These are phyloP conservation scores for Coffea humblotiana DNA, from an alignment of 305 asterid genomes.

Conservation along the genomic window DNA sequence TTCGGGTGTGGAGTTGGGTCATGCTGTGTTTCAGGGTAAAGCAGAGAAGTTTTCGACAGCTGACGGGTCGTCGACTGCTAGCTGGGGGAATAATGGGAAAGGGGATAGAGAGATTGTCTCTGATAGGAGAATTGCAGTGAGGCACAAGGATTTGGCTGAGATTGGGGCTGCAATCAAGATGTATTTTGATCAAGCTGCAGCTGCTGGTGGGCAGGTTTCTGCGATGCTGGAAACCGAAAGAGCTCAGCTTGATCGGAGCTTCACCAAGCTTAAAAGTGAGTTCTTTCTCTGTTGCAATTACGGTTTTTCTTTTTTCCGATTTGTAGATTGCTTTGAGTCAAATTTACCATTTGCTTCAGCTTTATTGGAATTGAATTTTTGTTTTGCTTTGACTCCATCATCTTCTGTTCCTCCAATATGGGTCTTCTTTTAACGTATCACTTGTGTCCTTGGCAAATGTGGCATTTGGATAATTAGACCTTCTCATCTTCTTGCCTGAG, in stretches of 20 bases:
- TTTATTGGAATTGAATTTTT: neutral
- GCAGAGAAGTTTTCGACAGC: conserved; percentile 50
- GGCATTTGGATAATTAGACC: neutral
- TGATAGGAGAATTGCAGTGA: conserved; percentile 69
- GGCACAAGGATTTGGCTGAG: conserved; percentile 84
- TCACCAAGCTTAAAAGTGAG: conserved; percentile 85
- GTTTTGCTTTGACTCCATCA: neutral
- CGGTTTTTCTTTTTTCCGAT: no score
- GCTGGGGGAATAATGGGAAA: conserved; percentile 64
- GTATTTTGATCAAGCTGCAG: conserved; percentile 87
- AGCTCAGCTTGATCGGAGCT: conserved; percentile 85
- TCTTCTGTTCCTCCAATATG: neutral
- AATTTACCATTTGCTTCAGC: neutral
- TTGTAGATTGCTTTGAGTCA: neutral
- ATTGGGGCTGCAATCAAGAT: conserved; percentile 79
- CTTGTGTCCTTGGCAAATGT: no score
- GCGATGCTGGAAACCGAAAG: conserved; percentile 91
- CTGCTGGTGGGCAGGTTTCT: conserved; percentile 84
- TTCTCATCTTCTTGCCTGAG: neutral
- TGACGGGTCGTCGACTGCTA: conserved; percentile 58
- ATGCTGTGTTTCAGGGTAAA: conserved; percentile 36
- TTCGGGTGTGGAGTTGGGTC: conserved; percentile 15
- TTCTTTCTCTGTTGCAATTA: neutral
- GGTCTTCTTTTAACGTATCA: neutral
- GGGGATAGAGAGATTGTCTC: conserved; percentile 42